Percentiles rank a stretch among this genome's conserved stretches.
These are phyloP conservation scores for Epichloe sylvatica DNA, from an alignment of 2,329 filamentous ascomycete genomes.

Conservation along the genomic window DNA sequence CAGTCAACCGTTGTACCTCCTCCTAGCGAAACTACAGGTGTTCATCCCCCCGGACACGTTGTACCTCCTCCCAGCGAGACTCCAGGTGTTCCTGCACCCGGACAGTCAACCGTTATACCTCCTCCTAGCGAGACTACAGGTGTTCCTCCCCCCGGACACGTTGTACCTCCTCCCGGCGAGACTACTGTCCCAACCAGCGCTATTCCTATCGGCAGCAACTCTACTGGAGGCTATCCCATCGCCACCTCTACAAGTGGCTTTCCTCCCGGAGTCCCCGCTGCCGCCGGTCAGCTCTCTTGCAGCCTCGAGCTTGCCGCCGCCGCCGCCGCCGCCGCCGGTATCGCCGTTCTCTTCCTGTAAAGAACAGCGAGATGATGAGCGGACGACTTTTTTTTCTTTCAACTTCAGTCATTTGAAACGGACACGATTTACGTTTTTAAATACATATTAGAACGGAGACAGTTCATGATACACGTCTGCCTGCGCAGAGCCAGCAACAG, in stretches of 20 bases:
- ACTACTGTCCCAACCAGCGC: background rate
- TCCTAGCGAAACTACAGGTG: no score
- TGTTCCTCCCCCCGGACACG: background rate
- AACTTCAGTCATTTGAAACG: background rate
- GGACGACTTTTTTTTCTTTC: background rate
- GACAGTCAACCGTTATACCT: background rate
- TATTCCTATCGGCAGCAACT: background rate
- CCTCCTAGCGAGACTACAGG: no score
- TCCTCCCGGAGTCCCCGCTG: slow-evolving; percentile 15
- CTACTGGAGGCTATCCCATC: background rate
- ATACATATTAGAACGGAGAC: background rate
- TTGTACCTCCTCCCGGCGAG: background rate
- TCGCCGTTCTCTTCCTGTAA: slow-evolving; percentile 17
- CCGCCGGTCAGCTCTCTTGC: slow-evolving; percentile 18
- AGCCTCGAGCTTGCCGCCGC: slow-evolving; percentile 17
- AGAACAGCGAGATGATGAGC: background rate
- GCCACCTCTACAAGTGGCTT: background rate
- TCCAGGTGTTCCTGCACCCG: no score
- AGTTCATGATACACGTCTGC: background rate
- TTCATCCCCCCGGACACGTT: no score
- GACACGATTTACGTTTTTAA: background rate
- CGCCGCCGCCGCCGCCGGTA: slow-evolving; percentile 19
- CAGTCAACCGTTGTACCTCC: no score
- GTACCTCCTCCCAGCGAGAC: no score
- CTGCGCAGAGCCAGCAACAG: background rate